A percentile compares a stretch with the other conserved stretches of the same genome.
phyloP scores from a whole-genome alignment of 495 filamentous ascomycete genomes.

The Apodospora peruviana region DNA sequence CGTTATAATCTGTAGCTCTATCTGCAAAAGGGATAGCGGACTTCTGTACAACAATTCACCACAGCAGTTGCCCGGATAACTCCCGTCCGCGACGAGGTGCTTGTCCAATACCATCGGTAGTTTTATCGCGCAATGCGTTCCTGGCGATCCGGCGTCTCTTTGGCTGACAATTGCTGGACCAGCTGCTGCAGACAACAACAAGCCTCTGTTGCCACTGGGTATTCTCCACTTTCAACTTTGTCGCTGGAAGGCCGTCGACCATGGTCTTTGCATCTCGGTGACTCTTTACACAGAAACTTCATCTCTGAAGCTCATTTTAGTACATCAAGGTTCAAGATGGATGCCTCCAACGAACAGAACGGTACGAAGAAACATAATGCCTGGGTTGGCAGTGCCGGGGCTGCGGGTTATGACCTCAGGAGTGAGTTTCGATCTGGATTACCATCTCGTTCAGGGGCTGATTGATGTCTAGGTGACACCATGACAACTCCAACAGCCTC shows the following conservation, averaged over 20 bases:
- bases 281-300: neutral
- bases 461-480: conserved; percentile 57
- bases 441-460: neutral
- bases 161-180: neutral
- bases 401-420: conserved; percentile 36
- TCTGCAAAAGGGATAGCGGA: no score
- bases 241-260: neutral
- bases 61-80: no score
- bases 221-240: neutral
- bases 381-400: conserved; percentile 38
- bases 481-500: conserved; percentile 78
- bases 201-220: neutral
- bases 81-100: no score
- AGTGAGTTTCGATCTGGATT: conserved; percentile 23
- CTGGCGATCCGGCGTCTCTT: no score
- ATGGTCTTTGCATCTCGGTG: neutral
- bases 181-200: neutral
- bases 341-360: neutral
- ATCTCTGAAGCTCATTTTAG: no score
- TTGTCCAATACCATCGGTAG: no score
- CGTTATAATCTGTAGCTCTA: no score
- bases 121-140: no score
- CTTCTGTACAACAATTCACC: no score
- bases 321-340: conserved; percentile 1
- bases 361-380: conserved; percentile 9